These are phyloP conservation scores for Tolypocladium amazonense DNA, from an alignment of 2,329 filamentous ascomycete species.

Conservation along the genomic window DNA sequence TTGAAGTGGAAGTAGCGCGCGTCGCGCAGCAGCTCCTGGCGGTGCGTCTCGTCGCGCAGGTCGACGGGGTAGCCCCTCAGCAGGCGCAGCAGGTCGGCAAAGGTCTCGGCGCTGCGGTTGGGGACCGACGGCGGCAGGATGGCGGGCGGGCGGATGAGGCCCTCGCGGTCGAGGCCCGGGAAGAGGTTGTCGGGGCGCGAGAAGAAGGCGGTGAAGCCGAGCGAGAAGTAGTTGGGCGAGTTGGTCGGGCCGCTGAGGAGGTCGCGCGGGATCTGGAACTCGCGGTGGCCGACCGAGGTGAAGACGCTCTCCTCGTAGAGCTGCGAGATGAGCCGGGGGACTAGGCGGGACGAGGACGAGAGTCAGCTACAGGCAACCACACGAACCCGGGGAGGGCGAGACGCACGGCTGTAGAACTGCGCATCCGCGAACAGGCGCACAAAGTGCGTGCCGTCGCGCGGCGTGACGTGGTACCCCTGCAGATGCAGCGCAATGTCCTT, in stretches of 20 bases:
- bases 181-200: constrained; percentile 70
- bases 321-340: constrained; percentile 81
- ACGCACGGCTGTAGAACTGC: constrained; percentile 77
- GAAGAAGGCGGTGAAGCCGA: constrained; percentile 86
- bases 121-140: constrained; percentile 76
- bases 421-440: constrained; percentile 90
- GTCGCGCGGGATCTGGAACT: constrained; percentile 85
- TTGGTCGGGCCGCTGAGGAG: constrained; percentile 79
- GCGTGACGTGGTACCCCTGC: constrained; percentile 81
- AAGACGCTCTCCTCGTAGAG: constrained; percentile 88
- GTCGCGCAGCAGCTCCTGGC: constrained; percentile 68
- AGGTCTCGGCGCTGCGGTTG: constrained; percentile 71
- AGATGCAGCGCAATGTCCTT: constrained; percentile 81
- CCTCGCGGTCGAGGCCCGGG: constrained; percentile 69
- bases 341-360: constrained; percentile 26
- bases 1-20: constrained; percentile 91
- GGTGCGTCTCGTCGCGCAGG: constrained; percentile 66
- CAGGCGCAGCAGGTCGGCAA: constrained; percentile 71
- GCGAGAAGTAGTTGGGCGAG: constrained; percentile 89
- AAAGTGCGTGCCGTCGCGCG: constrained; percentile 75
- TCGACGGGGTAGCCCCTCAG: constrained; percentile 74
- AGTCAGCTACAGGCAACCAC: too few relatives aligned
- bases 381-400: background rate
- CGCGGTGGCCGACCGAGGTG: constrained; percentile 75
- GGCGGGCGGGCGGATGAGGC: constrained; percentile 74